phyloP scores from a whole-genome alignment of 805 yeast species.

The Nakazawaea holstii region DNA sequence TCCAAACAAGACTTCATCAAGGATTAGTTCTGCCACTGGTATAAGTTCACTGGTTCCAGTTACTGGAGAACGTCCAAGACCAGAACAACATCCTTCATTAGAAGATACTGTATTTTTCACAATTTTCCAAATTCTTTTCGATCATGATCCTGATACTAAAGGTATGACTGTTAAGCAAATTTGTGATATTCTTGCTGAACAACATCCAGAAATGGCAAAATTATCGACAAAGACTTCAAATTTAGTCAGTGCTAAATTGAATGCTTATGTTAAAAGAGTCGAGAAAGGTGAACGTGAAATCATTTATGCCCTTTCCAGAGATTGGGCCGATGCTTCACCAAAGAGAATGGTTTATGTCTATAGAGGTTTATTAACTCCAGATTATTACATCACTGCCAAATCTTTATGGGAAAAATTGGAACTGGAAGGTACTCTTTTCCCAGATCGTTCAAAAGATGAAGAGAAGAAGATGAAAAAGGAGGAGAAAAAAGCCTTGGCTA shows the following conservation, averaged over 20 bases:
- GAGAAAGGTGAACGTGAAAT: slow-evolving; percentile 76
- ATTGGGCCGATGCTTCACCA: slow-evolving; percentile 90
- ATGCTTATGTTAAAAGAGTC: slow-evolving; percentile 79
- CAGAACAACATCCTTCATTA: slow-evolving; percentile 58
- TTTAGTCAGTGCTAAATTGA: slow-evolving; percentile 74
- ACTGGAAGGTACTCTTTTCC: slow-evolving; percentile 30
- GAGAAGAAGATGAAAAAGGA: slow-evolving; percentile 10
- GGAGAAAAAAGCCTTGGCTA: slow-evolving; percentile 10
- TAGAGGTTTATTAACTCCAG: slow-evolving; percentile 72
- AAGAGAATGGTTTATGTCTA: slow-evolving; percentile 85
- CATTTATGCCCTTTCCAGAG: slow-evolving; percentile 72
- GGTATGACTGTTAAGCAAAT: slow-evolving; percentile 92
- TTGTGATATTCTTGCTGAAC: slow-evolving; percentile 67
- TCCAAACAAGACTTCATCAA: slow-evolving; percentile 22
- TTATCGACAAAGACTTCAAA: slow-evolving; percentile 77
- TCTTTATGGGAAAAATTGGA: slow-evolving; percentile 44
- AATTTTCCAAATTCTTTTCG: slow-evolving; percentile 66
- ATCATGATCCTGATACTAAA: slow-evolving; percentile 58
- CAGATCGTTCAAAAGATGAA: slow-evolving; percentile 11
- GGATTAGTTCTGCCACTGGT: slow-evolving; percentile 61
- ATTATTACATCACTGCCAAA: slow-evolving; percentile 67
- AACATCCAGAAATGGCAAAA: slow-evolving; percentile 81
- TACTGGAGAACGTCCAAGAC: slow-evolving; percentile 69
- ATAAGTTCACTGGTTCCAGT: slow-evolving; percentile 77
- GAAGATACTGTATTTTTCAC: slow-evolving; percentile 76